Evolutionary conservation across 73 alveolate species (phyloP).

Genomic region (Paramecium sexaurelia): DNA sequence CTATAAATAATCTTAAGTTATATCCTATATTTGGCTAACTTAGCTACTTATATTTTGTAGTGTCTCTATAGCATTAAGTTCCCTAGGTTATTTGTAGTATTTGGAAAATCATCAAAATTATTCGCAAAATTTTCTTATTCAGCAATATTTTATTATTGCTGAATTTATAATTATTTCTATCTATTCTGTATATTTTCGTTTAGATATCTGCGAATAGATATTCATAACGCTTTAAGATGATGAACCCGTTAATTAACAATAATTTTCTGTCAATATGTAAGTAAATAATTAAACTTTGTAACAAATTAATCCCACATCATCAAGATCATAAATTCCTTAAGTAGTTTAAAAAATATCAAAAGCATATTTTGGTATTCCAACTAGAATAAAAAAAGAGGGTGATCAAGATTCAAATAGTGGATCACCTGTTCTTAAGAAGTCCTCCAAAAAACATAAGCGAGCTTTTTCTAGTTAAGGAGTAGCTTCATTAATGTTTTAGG

Average conservation of each 20-base stretch:
- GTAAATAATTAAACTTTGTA: not conserved
- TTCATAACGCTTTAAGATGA: not conserved
- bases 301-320: not conserved
- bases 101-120: not conserved
- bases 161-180: not conserved
- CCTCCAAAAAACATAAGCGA: not conserved
- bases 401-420: not conserved
- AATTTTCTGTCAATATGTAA: not conserved
- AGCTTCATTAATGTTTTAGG: not conserved
- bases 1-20: not conserved
- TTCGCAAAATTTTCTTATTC: not conserved
- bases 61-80: not conserved
- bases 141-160: not conserved
- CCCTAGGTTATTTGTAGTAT: not conserved
- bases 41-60: not conserved
- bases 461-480: conserved; percentile 42
- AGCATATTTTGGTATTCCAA: not conserved
- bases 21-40: not conserved
- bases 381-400: not conserved
- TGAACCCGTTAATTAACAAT: not conserved
- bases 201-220: not conserved
- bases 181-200: not conserved
- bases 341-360: not conserved
- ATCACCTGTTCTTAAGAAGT: not conserved
- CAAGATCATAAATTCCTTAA: not conserved